phyloP scores from a whole-genome alignment of 1,284 basidiomycete species.

The Hemileia vastatrix region DNA sequence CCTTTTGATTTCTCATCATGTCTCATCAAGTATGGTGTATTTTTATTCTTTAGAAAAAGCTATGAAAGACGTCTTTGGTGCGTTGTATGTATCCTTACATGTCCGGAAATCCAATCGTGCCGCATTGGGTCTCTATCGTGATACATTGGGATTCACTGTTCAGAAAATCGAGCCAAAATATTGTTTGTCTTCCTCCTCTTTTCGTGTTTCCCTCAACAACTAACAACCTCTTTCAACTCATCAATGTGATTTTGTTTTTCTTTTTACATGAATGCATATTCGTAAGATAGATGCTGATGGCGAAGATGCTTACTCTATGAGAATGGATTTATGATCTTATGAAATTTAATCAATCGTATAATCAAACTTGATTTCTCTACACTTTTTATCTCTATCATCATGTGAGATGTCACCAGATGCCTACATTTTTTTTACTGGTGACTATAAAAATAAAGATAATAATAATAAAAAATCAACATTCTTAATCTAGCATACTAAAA shows the following conservation, averaged over 20 bases:
- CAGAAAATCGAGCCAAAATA: constrained; percentile 68
- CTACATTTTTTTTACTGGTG: no score
- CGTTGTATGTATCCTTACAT: constrained; percentile 67
- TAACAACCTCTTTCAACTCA: background rate
- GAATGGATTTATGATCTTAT: constrained; percentile 48
- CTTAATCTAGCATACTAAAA: no score
- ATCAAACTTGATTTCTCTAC: no score
- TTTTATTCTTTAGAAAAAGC: constrained; percentile 57
- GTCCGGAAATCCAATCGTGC: constrained; percentile 79
- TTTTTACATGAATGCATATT: background rate
- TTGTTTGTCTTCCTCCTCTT: constrained; percentile 52
- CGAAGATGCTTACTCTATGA: constrained; percentile 85
- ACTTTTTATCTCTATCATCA: no score
- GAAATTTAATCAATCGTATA: no score
- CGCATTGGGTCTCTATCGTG: constrained; percentile 68
- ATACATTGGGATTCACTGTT: constrained; percentile 70
- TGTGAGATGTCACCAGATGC: no score
- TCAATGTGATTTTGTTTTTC: background rate
- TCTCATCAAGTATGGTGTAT: background rate
- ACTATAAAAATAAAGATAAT: no score
- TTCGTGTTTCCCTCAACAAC: background rate
- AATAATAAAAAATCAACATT: no score
- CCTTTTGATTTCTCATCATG: constrained; percentile 1
- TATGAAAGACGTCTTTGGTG: constrained; percentile 70
- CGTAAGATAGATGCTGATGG: constrained; percentile 68